Evolutionary conservation across 768 basidiomycete species (phyloP).

Genomic region (Tulasnella calospora): DNA sequence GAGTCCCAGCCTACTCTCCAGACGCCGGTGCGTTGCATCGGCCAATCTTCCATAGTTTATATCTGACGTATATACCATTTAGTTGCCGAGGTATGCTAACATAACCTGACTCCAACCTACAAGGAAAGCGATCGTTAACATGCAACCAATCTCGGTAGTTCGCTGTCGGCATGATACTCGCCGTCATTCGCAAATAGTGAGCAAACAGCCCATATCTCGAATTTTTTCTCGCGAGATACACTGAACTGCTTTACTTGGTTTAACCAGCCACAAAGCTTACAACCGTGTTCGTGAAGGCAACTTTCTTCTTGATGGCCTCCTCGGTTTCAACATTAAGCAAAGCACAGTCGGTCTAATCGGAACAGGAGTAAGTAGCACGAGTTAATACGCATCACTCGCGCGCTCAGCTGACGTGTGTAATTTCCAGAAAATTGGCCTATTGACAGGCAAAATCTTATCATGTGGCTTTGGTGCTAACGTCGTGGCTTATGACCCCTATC

Average conservation of each 20-base stretch:
- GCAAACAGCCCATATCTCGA: not conserved
- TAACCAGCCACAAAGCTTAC: constrained; percentile 29
- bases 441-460: constrained; percentile 34
- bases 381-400: not conserved
- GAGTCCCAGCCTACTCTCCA: constrained; percentile 32
- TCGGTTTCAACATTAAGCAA: constrained; percentile 33
- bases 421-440: constrained; percentile 28
- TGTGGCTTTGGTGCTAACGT: constrained; percentile 35
- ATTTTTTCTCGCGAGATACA: not conserved
- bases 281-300: constrained; percentile 31
- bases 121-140: not conserved
- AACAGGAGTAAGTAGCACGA: constrained; percentile 35
- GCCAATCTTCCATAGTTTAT: not conserved
- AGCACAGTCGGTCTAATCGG: constrained; percentile 38
- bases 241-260: not conserved
- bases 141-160: constrained; percentile 25
- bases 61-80: not conserved
- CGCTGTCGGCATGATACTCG: constrained; percentile 31
- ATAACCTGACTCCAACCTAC: not conserved
- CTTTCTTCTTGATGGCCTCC: constrained; percentile 31
- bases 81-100: constrained; percentile 27
- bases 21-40: constrained; percentile 25
- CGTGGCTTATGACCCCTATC: constrained; percentile 34
- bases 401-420: not conserved
- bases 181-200: constrained; percentile 30